phyloP scores from a whole-genome alignment of 257 asterid genomes.

The Scutellaria barbata region DNA sequence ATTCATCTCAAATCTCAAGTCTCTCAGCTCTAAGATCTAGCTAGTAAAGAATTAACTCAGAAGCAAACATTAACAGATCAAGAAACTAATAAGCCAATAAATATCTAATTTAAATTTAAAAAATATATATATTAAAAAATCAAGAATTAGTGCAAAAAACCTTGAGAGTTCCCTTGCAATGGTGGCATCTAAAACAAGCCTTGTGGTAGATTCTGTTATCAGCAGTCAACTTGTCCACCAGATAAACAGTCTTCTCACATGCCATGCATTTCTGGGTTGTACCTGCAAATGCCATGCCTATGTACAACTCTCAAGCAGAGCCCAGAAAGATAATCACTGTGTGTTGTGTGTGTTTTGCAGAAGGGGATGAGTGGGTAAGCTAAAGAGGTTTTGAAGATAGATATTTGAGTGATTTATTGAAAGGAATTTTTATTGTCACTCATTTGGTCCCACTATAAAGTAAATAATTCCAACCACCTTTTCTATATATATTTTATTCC shows the following conservation, averaged over 20 bases:
- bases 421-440: slow-evolving; percentile 38
- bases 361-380: slow-evolving; percentile 30
- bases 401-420: slow-evolving; percentile 29
- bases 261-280: slow-evolving; percentile 99
- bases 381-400: slow-evolving; percentile 33
- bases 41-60: background rate
- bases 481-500: too few relatives aligned
- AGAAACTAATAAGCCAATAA: background rate
- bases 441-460: slow-evolving; percentile 50
- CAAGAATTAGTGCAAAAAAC: slow-evolving; percentile 37
- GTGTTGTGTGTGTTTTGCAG: slow-evolving; percentile 20
- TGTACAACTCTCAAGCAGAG: background rate
- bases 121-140: too few relatives aligned
- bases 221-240: slow-evolving; percentile 89
- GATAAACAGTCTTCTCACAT: slow-evolving; percentile 87
- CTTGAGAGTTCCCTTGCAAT: slow-evolving; percentile 96
- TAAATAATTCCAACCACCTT: slow-evolving; percentile 37
- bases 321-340: too few relatives aligned
- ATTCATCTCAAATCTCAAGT: background rate
- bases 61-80: slow-evolving; percentile 29
- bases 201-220: slow-evolving; percentile 88
- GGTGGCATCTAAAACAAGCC: slow-evolving; percentile 98
- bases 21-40: slow-evolving; percentile 28
- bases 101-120: background rate
- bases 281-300: slow-evolving; percentile 92